A percentile compares a stretch with the other conserved stretches of the same genome.
Evolutionary conservation across 352 stramenopile species (phyloP).

Genomic region (Phytophthora syringae): DNA sequence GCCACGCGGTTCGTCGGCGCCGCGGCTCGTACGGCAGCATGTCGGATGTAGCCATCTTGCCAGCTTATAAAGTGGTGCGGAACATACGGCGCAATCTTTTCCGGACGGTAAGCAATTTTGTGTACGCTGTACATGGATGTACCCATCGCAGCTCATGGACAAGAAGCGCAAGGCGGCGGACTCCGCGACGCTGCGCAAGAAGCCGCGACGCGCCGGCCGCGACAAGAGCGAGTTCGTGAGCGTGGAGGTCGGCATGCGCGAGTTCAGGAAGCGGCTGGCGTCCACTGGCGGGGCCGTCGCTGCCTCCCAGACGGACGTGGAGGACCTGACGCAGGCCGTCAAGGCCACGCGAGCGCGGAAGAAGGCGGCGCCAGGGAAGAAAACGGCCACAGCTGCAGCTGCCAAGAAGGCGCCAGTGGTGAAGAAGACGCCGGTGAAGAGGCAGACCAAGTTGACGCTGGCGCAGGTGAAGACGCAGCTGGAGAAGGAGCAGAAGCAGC

Average conservation of each 20-base stretch:
- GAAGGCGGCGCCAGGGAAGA: constrained; percentile 3
- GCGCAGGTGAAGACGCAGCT: constrained; percentile 51
- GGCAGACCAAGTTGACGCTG: constrained; percentile 34
- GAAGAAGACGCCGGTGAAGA: constrained; percentile 11
- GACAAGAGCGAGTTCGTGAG: constrained; percentile 79
- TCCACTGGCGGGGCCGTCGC: background rate
- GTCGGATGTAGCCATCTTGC: background rate
- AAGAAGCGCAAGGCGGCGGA: constrained; percentile 38
- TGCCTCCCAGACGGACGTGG: background rate
- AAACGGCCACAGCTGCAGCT: no score
- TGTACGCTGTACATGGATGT: no score
- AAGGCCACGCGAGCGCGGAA: constrained; percentile 17
- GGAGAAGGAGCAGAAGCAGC: constrained; percentile 56
- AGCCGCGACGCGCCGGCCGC: no score
- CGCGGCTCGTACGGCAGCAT: constrained; percentile 52
- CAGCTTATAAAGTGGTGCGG: no score
- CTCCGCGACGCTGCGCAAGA: constrained; percentile 21
- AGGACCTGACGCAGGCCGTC: constrained; percentile 21
- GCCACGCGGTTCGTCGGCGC: constrained; percentile 57
- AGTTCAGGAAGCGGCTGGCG: constrained; percentile 66
- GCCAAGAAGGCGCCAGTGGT: constrained; percentile 10
- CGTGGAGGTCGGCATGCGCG: constrained; percentile 75
- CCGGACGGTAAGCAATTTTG: no score
- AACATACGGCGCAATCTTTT: no score
- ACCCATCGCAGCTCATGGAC: no score